A percentile compares a stretch with the other conserved stretches of the same genome.
Conservation (phyloP, 371 early-diverging fungal species). For the Haplosporangium sp. region DNA sequence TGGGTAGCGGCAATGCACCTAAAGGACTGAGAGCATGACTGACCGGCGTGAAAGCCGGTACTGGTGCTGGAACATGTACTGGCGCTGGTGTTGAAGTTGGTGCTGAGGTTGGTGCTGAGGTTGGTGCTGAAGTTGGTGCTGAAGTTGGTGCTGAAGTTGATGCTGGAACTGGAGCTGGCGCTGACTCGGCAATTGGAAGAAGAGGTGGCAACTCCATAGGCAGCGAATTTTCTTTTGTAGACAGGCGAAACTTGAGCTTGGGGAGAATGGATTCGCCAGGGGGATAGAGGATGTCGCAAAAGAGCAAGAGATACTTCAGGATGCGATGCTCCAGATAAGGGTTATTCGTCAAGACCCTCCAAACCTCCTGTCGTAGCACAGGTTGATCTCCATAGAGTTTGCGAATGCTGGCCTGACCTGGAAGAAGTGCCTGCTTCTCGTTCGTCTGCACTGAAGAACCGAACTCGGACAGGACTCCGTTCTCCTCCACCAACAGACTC, state of each 20-base stretch:
- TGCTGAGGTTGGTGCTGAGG: not conserved
- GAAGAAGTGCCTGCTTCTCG: constrained; percentile 13
- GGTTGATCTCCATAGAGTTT: constrained; percentile 37
- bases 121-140: not conserved
- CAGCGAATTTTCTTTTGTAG: constrained; percentile 16
- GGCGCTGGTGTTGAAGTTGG: not conserved
- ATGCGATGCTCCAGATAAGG: constrained; percentile 64
- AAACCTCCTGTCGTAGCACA: constrained; percentile 38
- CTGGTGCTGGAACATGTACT: not conserved
- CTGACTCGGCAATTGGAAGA: too few species aligned
- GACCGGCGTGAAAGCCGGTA: too few species aligned
- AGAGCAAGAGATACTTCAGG: constrained; percentile 65
- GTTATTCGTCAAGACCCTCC: constrained; percentile 40
- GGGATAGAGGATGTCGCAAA: constrained; percentile 71
- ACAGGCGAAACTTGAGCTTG: constrained; percentile 63
- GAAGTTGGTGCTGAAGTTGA: not conserved
- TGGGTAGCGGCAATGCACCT: too few species aligned
- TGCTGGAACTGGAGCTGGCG: constrained; percentile 8
- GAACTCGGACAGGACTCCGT: constrained; percentile 17
- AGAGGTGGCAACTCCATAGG: constrained; percentile 27
- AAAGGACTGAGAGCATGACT: too few species aligned
- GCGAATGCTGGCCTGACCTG: constrained; percentile 25
- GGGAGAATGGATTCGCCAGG: constrained; percentile 63
- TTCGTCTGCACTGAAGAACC: constrained; percentile 7
- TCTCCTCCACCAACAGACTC: constrained; percentile 37